Evolutionary conservation across 2,329 filamentous ascomycete genomes (phyloP).

Genomic region (Cercospora sp.): DNA sequence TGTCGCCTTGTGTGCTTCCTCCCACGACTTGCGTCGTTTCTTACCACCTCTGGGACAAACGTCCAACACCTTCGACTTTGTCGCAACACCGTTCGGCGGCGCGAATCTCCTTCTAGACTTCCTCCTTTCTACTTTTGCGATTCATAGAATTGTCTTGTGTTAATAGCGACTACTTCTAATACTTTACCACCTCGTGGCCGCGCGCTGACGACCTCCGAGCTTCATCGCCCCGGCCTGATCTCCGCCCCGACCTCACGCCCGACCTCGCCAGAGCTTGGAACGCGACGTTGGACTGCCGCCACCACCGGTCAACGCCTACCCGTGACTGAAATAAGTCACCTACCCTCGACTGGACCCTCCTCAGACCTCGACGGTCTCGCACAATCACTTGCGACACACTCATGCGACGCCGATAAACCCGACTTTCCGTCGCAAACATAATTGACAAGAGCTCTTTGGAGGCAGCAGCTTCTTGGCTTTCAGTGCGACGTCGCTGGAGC

Average conservation of each 20-base stretch:
- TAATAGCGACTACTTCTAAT: slow-evolving; percentile 28
- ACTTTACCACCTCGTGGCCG: slow-evolving; percentile 10
- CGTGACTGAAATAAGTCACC: slow-evolving; percentile 7
- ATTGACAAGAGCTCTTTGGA: slow-evolving; percentile 32
- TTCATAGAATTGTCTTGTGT: slow-evolving; percentile 27
- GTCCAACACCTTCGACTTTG: slow-evolving; percentile 21
- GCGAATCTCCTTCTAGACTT: slow-evolving; percentile 16
- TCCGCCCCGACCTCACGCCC: slow-evolving; percentile 13
- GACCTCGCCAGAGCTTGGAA: slow-evolving; percentile 9
- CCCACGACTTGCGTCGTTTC: slow-evolving; percentile 16
- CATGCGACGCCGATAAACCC: slow-evolving; percentile 26
- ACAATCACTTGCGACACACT: slow-evolving; percentile 17
- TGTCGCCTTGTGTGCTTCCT: slow-evolving; percentile 16
- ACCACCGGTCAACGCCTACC: background rate
- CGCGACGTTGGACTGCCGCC: slow-evolving; percentile 15
- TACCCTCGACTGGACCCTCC: slow-evolving; percentile 6
- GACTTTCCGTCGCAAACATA: slow-evolving; percentile 29
- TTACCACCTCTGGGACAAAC: slow-evolving; percentile 18
- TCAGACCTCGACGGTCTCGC: slow-evolving; percentile 16
- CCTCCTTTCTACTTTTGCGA: slow-evolving; percentile 21
- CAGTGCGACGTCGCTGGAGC: slow-evolving; percentile 23
- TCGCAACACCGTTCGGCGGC: slow-evolving; percentile 10
- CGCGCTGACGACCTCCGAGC: slow-evolving; percentile 7
- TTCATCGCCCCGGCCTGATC: slow-evolving; percentile 25
- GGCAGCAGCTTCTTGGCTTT: slow-evolving; percentile 25